Evolutionary conservation across 2,329 filamentous ascomycete species (phyloP).

Genomic region (Rhynchosporium graminicola): DNA sequence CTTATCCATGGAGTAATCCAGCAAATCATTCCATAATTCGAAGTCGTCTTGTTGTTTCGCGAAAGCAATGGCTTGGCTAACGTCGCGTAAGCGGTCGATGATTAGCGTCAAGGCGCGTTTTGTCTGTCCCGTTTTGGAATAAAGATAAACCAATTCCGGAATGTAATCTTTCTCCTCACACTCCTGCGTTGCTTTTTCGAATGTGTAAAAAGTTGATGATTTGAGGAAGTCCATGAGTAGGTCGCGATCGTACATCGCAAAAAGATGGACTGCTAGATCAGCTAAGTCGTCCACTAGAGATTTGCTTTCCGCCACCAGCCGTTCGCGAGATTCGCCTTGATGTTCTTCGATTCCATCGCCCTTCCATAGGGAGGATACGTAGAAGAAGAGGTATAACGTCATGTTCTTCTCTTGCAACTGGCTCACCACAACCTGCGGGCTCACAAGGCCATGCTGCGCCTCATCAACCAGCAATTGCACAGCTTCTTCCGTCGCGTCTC

Average conservation of each 20-base stretch:
- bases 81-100: slow-evolving; percentile 88
- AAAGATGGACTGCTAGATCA: slow-evolving; percentile 82
- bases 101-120: slow-evolving; percentile 91
- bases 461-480: slow-evolving; percentile 87
- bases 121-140: slow-evolving; percentile 92
- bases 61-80: slow-evolving; percentile 90
- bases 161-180: slow-evolving; percentile 83
- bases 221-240: slow-evolving; percentile 87
- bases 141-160: slow-evolving; percentile 90
- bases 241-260: slow-evolving; percentile 77
- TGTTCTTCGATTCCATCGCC: slow-evolving; percentile 65
- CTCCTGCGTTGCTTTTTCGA: slow-evolving; percentile 74
- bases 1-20: slow-evolving; percentile 97
- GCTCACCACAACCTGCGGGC: slow-evolving; percentile 72
- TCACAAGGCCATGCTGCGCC: slow-evolving; percentile 84
- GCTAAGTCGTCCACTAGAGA: slow-evolving; percentile 82
- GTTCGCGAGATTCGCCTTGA: slow-evolving; percentile 55
- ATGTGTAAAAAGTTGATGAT: slow-evolving; percentile 82
- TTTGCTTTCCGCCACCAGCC: slow-evolving; percentile 58
- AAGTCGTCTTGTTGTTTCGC: slow-evolving; percentile 90
- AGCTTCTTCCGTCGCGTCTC: slow-evolving; percentile 78
- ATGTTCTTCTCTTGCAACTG: slow-evolving; percentile 72
- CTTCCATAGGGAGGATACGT: slow-evolving; percentile 82
- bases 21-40: slow-evolving; percentile 91
- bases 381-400: slow-evolving; percentile 84